phyloP scores from a whole-genome alignment of 257 asterid species.

The Knoxia roxburghii region DNA sequence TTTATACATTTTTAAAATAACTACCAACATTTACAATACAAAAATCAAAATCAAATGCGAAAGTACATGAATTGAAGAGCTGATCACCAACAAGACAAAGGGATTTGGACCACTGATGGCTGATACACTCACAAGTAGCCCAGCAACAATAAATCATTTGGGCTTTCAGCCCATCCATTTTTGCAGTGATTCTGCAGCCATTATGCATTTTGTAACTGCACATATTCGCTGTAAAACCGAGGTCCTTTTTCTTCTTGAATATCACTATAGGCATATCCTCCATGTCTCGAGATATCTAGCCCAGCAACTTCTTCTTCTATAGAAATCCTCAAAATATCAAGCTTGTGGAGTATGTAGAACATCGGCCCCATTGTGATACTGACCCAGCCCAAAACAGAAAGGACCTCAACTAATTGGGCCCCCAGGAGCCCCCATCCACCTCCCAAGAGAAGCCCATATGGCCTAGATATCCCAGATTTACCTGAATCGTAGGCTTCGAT shows the following conservation, averaged over 20 bases:
- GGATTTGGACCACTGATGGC: too few species aligned
- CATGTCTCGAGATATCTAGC: constrained; percentile 58
- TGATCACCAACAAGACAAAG: too few species aligned
- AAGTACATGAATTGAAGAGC: too few species aligned
- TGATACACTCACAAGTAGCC: too few species aligned
- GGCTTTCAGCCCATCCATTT: too few species aligned
- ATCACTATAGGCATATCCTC: constrained; percentile 54
- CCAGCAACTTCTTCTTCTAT: constrained; percentile 59
- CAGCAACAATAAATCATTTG: too few species aligned
- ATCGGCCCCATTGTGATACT: constrained; percentile 61
- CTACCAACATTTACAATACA: too few species aligned
- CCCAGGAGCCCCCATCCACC: constrained; percentile 61
- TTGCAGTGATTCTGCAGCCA: too few species aligned
- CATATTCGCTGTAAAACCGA: constrained; percentile 42
- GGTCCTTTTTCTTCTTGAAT: constrained; percentile 44
- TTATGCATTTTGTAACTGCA: constrained; percentile 31
- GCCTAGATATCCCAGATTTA: constrained; percentile 19
- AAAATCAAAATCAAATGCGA: too few species aligned
- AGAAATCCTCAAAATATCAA: constrained; percentile 44
- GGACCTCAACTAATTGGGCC: constrained; percentile 46
- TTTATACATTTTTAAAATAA: too few species aligned
- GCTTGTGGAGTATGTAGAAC: constrained; percentile 45
- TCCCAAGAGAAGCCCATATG: constrained; percentile 47
- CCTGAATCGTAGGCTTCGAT: constrained; percentile 41
- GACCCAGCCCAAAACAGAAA: constrained; percentile 47